Evolutionary conservation across 2,329 filamentous ascomycete genomes (phyloP).

Genomic region (Nothopassalora personata): DNA sequence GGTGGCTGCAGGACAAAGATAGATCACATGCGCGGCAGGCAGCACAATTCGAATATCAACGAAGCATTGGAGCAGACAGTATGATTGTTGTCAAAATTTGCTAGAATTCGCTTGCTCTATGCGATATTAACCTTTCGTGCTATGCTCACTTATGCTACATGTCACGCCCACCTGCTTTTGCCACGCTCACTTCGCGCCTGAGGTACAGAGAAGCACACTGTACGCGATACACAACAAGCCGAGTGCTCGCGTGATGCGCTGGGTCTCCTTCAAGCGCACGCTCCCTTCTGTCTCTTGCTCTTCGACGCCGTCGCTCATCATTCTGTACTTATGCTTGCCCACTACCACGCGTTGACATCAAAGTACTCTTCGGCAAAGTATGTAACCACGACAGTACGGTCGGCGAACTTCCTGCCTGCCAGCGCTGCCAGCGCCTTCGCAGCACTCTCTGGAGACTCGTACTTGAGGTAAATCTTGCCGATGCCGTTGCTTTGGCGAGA

Average conservation of each 20-base stretch:
- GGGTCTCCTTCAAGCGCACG: neutral
- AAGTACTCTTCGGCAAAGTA: conserved; percentile 99
- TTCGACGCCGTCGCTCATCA: neutral
- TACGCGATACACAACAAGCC: neutral
- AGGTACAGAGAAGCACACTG: neutral
- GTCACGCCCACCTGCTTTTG: neutral
- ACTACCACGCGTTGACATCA: conserved; percentile 80
- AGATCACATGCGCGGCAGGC: neutral
- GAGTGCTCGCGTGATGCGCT: neutral
- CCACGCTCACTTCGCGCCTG: neutral
- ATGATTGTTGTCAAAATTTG: neutral
- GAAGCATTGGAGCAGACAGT: no score
- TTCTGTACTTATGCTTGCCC: neutral
- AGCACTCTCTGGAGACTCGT: conserved; percentile 69
- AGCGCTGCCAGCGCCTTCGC: conserved; percentile 82
- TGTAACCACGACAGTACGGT: conserved; percentile 91
- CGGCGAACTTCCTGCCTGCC: conserved; percentile 90
- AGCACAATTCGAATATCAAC: neutral
- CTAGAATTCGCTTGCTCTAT: neutral
- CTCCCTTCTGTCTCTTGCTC: neutral
- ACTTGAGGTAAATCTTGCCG: conserved; percentile 97
- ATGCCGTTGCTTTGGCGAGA: conserved; percentile 81
- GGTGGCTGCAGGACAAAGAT: neutral
- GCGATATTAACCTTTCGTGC: neutral
- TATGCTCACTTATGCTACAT: neutral